A percentile compares a stretch with the other conserved stretches of the same genome.
Conservation (phyloP, 2,329 filamentous ascomycete genomes). For the Remersonia thermophila region DNA sequence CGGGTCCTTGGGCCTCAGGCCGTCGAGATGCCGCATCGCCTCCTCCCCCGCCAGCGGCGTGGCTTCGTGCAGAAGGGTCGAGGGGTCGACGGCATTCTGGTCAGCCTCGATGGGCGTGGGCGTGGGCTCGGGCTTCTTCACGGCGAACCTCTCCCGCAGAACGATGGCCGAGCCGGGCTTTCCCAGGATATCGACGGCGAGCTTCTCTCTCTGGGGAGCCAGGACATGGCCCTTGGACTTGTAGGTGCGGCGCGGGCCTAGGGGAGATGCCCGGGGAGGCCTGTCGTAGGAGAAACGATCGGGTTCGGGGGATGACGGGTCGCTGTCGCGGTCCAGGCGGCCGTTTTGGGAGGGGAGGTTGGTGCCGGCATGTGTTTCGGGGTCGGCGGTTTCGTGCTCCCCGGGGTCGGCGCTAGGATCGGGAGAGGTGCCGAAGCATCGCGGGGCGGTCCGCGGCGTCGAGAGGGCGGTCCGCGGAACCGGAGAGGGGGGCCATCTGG, state of each 20-base stretch:
- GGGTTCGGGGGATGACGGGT: background rate
- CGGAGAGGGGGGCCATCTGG: background rate
- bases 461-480: background rate
- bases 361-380: too few relatives aligned
- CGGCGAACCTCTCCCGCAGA: conserved; percentile 26
- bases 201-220: conserved; percentile 8
- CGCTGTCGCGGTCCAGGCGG: background rate
- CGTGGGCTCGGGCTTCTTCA: conserved; percentile 5
- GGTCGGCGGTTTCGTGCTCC: too few relatives aligned
- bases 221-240: conserved; percentile 9
- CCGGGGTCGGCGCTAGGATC: too few relatives aligned
- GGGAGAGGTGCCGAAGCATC: conserved; percentile 1
- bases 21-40: conserved; percentile 30
- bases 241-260: conserved; percentile 4
- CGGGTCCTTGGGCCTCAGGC: conserved; percentile 31
- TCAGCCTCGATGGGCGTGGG: conserved; percentile 1
- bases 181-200: conserved; percentile 26
- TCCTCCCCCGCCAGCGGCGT: conserved; percentile 23
- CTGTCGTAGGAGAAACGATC: background rate
- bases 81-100: conserved; percentile 21
- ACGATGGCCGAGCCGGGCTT: conserved; percentile 34
- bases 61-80: conserved; percentile 21
- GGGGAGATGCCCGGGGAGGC: background rate
- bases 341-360: too few relatives aligned
- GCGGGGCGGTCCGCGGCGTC: background rate